These are phyloP conservation scores for Kickxella alabastrina DNA, from an alignment of 192 early-diverging fungal species.

Conservation along the genomic window DNA sequence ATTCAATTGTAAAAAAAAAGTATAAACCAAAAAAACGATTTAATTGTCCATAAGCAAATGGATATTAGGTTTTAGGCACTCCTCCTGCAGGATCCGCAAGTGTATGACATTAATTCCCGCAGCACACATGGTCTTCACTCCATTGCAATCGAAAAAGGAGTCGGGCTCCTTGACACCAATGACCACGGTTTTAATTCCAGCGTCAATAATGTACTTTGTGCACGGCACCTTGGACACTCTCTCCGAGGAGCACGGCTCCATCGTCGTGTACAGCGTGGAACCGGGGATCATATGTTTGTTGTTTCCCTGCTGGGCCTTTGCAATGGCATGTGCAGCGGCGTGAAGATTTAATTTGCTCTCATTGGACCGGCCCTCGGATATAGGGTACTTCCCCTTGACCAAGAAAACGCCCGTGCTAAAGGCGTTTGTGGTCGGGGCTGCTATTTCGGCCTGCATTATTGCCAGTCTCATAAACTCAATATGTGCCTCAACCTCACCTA, in stretches of 20 bases:
- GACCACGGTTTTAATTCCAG: constrained; percentile 68
- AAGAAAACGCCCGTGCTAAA: constrained; percentile 34
- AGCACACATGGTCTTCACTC: constrained; percentile 61
- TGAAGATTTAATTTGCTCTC: constrained; percentile 26
- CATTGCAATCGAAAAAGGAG: constrained; percentile 79
- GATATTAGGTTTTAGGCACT: constrained; percentile 68
- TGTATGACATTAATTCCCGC: constrained; percentile 74
- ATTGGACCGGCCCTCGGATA: constrained; percentile 31
- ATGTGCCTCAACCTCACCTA: constrained; percentile 31
- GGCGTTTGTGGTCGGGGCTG: constrained; percentile 18
- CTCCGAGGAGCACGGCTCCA: constrained; percentile 89
- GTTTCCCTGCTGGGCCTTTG: constrained; percentile 12
- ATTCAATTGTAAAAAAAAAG: neutral
- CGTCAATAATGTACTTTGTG: constrained; percentile 67
- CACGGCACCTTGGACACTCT: constrained; percentile 74
- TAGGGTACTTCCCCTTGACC: constrained; percentile 20
- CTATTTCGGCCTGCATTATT: constrained; percentile 31
- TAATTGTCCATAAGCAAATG: no score
- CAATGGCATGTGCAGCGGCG: constrained; percentile 25
- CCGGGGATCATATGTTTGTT: constrained; percentile 21
- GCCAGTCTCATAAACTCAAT: constrained; percentile 42
- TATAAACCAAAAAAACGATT: no score
- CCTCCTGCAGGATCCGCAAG: constrained; percentile 66
- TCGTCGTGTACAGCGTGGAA: constrained; percentile 89
- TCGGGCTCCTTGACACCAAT: constrained; percentile 85